Evolutionary conservation across 2,329 filamentous ascomycete genomes (phyloP), one percentile per base, ranked within the genome.

Genomic region (Dactylellina haptotyla): DNA sequence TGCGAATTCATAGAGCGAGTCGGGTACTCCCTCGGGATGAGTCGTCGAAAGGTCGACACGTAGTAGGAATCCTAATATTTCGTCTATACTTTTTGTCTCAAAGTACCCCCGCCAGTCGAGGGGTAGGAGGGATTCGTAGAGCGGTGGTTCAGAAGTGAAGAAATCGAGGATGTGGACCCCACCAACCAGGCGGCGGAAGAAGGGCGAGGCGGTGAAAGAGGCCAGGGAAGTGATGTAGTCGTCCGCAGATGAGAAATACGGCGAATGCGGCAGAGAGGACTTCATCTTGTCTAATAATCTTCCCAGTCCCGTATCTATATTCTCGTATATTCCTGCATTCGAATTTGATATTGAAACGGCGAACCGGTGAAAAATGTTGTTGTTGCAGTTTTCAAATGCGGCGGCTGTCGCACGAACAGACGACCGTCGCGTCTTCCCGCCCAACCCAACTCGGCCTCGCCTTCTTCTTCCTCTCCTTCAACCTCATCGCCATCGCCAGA

Each of bases 161-260:
- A 99, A 98, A 80, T 99, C 95, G 65, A 98, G 85, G 75, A 99
- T 93, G 79, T 99, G 95, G 0, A 98, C 91, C n/a, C 94, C 93
- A 61, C 95, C 95, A 79, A 93, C 97, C n/a, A 99, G 85, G 25
- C 91, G 92, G 76, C 92, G 90, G 77, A 97, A 93, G 0, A 92
- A 84, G 61, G 89, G 86, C 1, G 87, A 88, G 4, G 88, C 88
- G 1, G 89, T 87, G 78, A 98, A 97, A 18, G 87, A 80, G 25
- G 98, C 84, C 10, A 98, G 86, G 16, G 88, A 88, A 25, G 91
- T 84, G 53, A 97, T 86, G 80, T 97, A 99, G 59, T 88, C 86
- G 51, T 97, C 91, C 4, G 88, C 82, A 46, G 87, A 87, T 37
- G 83, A 80, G 83, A 94, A 97, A 16, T 56, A 39, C 6, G 32